Percentiles rank a stretch among this genome's conserved stretches.
These are phyloP conservation scores for Fomitopsis pulvina DNA, from an alignment of 768 basidiomycete genomes.

Conservation along the genomic window DNA sequence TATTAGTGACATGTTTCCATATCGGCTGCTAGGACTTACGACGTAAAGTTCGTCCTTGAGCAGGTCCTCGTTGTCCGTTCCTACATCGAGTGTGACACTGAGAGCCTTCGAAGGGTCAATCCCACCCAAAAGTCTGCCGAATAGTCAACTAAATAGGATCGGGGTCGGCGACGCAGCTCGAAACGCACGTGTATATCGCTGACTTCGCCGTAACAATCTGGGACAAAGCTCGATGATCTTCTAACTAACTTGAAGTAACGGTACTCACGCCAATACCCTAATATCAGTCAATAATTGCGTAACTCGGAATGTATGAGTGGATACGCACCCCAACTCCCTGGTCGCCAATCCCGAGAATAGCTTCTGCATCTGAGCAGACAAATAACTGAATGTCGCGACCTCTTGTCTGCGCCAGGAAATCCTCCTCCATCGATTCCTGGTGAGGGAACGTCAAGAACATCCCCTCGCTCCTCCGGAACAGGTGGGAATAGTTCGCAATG, in stretches of 20 bases:
- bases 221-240: not conserved
- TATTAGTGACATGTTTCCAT: not conserved
- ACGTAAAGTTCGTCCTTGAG: conserved; percentile 62
- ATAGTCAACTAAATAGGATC: not conserved
- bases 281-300: not conserved
- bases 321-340: conserved; percentile 61
- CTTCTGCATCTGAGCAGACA: conserved; percentile 80
- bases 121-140: conserved; percentile 51
- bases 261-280: conserved; percentile 31
- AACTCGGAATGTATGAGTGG: not conserved
- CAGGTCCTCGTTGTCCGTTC: conserved; percentile 63
- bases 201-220: conserved; percentile 77
- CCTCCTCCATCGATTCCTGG: conserved; percentile 65
- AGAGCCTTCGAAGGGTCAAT: conserved; percentile 56
- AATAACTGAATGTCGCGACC: conserved; percentile 66
- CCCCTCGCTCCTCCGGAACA: conserved; percentile 76
- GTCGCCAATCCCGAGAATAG: conserved; percentile 75
- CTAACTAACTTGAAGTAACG: not conserved
- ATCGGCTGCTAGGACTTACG: conserved; percentile 31
- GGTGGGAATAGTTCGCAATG: conserved; percentile 76
- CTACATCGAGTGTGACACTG: conserved; percentile 65
- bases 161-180: conserved; percentile 9
- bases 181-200: conserved; percentile 61
- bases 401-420: conserved; percentile 61
- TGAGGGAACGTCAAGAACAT: conserved; percentile 61